Base-by-base conservation (phyloP, 345 rosid genomes). In the Punica granatum region DNA sequence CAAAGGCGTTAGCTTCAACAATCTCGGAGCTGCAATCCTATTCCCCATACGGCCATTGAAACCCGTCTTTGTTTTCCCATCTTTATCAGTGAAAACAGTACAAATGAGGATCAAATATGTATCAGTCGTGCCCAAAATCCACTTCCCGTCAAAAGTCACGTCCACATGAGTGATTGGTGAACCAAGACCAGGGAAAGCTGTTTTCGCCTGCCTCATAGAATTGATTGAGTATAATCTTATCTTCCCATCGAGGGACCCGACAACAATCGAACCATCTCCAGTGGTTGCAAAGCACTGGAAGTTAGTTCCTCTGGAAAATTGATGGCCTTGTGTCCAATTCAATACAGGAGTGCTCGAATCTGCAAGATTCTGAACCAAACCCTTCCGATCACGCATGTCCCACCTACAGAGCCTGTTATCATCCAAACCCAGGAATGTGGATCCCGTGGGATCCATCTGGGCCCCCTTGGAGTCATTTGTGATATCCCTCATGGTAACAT, bases 131-230 rank as follows among this genome's bases (percentile, higher is more conserved):
- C 96, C 99, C 86, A 94, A 75, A 65, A 94, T 92, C 99, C 98
- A 94, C 80, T 88, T 94, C 71, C 99, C 99, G 78, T 94, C 99
- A 42, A 62, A 94, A 49, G 99, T 94, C 71, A 90, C 97, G 80
- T 94, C 99, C 67, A 94, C 98, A 59, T 92, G 96, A 66, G 93
- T 92, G 58, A 94, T 86, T 72, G 98, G 93, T 3, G 98, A 89
- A 30, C 99, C 99, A 41, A 94, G 89, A 68, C 99, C 99, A 73
- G 98, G 99, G 78, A 94, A 94, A 71, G 97, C 98, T 21, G 98
- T 94, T 74, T 88, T 94, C 32, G 99, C 99, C 86, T 83, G 95
- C 77, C 98, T 84, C 98, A 94, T 94, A 60, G 98, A 86, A 70
- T 76, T 88, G 79, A 62, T 78, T 0, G 99, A 92, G 73, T 94